Conservation (phyloP, 2,329 filamentous ascomycete species). For the Colletotrichum euphorbiae region DNA sequence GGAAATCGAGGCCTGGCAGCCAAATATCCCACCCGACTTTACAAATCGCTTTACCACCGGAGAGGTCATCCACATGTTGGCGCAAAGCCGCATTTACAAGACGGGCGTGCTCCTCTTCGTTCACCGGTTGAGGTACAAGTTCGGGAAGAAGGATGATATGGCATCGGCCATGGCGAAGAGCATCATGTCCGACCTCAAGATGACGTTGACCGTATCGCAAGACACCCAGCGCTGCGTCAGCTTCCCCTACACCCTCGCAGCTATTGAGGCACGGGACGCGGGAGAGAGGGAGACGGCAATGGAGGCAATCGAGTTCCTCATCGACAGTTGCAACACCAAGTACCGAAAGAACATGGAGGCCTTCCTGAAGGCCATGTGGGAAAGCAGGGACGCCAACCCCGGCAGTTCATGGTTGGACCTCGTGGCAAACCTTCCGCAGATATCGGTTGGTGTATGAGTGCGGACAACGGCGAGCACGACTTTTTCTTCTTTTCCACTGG, state of each 20-base stretch:
- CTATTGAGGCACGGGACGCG: slow-evolving; percentile 42
- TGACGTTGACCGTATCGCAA: slow-evolving; percentile 40
- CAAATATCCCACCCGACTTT: slow-evolving; percentile 42
- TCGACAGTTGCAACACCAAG: slow-evolving; percentile 31
- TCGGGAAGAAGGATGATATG: slow-evolving; percentile 39
- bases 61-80: slow-evolving; percentile 47
- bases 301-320: slow-evolving; percentile 27
- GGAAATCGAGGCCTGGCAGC: slow-evolving; percentile 41
- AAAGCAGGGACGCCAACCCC: slow-evolving; percentile 19
- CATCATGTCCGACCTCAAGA: slow-evolving; percentile 44
- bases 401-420: slow-evolving; percentile 35
- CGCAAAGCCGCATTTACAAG: slow-evolving; percentile 44
- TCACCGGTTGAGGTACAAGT: slow-evolving; percentile 43
- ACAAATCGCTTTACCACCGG: slow-evolving; percentile 36
- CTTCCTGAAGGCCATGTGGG: slow-evolving; percentile 28
- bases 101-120: slow-evolving; percentile 43
- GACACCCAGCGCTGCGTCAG: slow-evolving; percentile 41
- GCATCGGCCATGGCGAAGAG: slow-evolving; percentile 41
- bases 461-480: too few species aligned
- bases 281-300: slow-evolving; percentile 31
- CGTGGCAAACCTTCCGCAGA: slow-evolving; percentile 14
- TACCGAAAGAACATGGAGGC: slow-evolving; percentile 25
- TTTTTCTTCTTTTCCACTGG: not conserved
- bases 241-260: slow-evolving; percentile 43
- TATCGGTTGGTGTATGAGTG: slow-evolving; percentile 32